Evolutionary conservation across 768 basidiomycete genomes (phyloP), one percentile per base, ranked within the genome.

Genomic region (Suillus plorans): DNA sequence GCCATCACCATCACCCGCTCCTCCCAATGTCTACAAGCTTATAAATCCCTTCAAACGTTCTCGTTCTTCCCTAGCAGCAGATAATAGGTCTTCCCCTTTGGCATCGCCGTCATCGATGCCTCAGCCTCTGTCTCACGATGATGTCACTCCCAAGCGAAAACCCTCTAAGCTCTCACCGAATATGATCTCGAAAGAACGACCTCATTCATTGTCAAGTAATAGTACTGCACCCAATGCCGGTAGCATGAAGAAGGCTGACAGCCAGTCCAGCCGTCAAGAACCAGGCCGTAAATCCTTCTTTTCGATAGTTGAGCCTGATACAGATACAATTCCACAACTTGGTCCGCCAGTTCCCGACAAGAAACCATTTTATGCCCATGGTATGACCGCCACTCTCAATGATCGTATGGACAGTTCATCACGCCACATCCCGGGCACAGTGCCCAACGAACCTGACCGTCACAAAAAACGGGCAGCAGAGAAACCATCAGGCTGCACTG

Each of bases 1-100:
- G 50, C 73, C 71, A 44, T 61, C 37, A 8, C 52, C 64, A 10
- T 68, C 77, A 16, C 71, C 71, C 16, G 82, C 83, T 64, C 79
- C 86, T 16, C 83, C 88, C 5, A 84, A 84, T 6, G 87, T 84
- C 9, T 89, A 86, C 80, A 90, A 82, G 73, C 85, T 90, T 65
- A 81, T 88, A 64, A 80, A 82, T 28, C 85, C 82, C 16, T 89
- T 91, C 76, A 89, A 85, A 66, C 84, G 84, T 44, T 87, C 89
- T 25, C 80, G 84, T 60, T 85, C 85, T n/a, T 88, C 83, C 67
- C 70, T 89, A 22, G 79, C 82, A 1, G 78, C 83, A 4, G 80
- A 85, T 41, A 78, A 81, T 39, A 70, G 66, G 37, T 68, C 76
- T 9, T 69, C 71, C 5, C 68, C 77, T 22, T 73, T 78, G 12